Conservation (phyloP, 129 eudicot genomes). For the Calendula officinalis region DNA sequence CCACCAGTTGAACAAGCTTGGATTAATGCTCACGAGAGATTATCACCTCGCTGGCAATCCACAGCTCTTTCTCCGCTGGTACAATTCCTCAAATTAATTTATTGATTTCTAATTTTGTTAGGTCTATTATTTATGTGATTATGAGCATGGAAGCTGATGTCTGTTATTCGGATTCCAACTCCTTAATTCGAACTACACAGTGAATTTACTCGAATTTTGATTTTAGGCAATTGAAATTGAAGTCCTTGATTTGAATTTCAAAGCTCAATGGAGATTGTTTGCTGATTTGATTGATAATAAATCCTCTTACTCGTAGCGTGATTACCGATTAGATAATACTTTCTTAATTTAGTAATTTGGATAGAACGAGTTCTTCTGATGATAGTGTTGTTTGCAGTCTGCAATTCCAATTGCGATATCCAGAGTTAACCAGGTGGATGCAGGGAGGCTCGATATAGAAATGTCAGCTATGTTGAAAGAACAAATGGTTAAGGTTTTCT, state of each 20-base stretch:
- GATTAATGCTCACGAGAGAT: constrained; percentile 35
- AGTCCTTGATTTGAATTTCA: background rate
- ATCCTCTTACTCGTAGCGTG: background rate
- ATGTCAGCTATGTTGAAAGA: constrained; percentile 99
- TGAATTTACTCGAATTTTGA: background rate
- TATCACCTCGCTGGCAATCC: constrained; percentile 69
- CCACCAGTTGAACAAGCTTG: constrained; percentile 39
- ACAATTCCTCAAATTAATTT: background rate
- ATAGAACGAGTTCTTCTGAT: constrained; percentile 7
- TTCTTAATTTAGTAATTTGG: constrained; percentile 8
- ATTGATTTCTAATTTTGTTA: background rate
- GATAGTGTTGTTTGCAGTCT: constrained; percentile 31
- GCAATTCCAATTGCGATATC: constrained; percentile 75
- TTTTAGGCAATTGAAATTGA: constrained; percentile 3
- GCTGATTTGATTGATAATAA: background rate
- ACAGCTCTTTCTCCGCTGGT: constrained; percentile 48
- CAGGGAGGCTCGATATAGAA: constrained; percentile 87
- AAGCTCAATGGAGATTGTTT: background rate
- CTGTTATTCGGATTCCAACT: background rate
- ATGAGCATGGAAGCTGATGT: constrained; percentile 7
- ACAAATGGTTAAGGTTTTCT: constrained; percentile 83
- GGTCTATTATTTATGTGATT: background rate
- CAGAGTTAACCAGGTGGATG: constrained; percentile 98
- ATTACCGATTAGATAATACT: constrained; percentile 5
- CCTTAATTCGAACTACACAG: background rate